Percentiles rank a stretch among this genome's conserved stretches.
Conservation (phyloP, 257 asterid species). For the Nicotiana otophora region DNA sequence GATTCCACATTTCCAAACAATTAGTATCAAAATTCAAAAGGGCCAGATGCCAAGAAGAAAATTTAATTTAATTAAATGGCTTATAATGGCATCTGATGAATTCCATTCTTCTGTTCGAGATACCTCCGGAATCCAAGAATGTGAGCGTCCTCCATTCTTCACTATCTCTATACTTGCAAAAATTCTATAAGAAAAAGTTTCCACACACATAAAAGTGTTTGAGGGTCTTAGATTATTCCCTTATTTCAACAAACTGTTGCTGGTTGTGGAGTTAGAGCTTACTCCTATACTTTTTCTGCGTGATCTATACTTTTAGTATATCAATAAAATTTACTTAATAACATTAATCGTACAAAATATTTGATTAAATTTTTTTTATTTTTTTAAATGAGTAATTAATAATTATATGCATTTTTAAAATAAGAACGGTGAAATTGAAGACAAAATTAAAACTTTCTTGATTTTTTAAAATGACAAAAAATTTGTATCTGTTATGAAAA, state of each 20-base stretch:
- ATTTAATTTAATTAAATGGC: no score
- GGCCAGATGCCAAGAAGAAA: background rate
- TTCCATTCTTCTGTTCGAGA: background rate
- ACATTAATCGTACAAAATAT: no score
- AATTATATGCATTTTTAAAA: no score
- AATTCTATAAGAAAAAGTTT: background rate
- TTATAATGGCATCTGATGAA: background rate
- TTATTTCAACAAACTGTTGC: background rate
- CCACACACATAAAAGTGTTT: background rate
- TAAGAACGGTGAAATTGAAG: no score
- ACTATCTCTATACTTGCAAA: background rate
- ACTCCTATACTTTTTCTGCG: no score
- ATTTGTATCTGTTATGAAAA: no score
- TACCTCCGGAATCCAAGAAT: conserved; percentile 22
- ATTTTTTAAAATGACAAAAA: no score
- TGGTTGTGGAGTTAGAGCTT: background rate
- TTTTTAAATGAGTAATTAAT: no score
- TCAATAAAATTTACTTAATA: no score
- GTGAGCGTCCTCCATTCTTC: background rate
- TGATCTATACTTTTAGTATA: no score
- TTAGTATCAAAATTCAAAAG: background rate
- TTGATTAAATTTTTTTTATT: no score
- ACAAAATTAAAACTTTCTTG: no score
- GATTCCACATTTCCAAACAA: conserved; percentile 4
- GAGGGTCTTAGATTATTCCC: background rate